phyloP scores from a whole-genome alignment of 768 basidiomycete genomes.

The Mrakia blollopis region DNA sequence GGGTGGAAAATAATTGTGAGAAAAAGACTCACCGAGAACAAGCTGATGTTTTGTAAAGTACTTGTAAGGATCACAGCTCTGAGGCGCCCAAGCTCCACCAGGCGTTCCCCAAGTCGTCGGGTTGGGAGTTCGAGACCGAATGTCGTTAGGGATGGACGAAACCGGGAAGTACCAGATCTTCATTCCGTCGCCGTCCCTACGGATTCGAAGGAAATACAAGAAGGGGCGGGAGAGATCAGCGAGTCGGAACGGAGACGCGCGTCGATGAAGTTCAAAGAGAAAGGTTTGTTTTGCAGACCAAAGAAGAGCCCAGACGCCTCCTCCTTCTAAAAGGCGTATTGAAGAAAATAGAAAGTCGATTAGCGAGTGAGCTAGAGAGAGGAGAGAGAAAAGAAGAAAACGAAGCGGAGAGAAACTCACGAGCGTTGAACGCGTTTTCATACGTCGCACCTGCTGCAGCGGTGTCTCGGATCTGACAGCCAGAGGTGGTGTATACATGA shows the following conservation, averaged over 20 bases:
- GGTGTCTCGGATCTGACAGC: constrained; percentile 16
- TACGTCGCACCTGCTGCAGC: background rate
- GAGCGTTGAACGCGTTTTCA: constrained; percentile 11
- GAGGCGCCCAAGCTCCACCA: constrained; percentile 37
- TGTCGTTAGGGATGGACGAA: background rate
- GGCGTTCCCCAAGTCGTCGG: constrained; percentile 38
- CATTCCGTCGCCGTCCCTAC: constrained; percentile 24
- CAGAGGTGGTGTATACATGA: background rate
- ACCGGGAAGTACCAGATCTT: constrained; percentile 12
- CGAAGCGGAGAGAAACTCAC: background rate
- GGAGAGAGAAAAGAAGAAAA: background rate
- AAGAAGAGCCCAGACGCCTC: constrained; percentile 16
- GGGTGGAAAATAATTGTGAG: background rate
- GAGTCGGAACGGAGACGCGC: background rate
- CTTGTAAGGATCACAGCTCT: constrained; percentile 40
- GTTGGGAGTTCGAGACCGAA: background rate
- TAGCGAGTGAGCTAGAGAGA: too few relatives aligned
- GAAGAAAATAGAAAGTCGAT: background rate
- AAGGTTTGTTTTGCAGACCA: background rate
- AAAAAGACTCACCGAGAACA: constrained; percentile 35
- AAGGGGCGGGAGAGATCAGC: background rate
- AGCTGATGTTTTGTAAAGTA: constrained; percentile 42
- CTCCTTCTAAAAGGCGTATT: background rate
- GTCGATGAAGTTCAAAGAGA: too few relatives aligned
- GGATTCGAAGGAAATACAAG: background rate